Evolutionary conservation across 2,329 filamentous ascomycete genomes (phyloP), one percentile per base, ranked within the genome.

Genomic region (Talaromyces sp.): DNA sequence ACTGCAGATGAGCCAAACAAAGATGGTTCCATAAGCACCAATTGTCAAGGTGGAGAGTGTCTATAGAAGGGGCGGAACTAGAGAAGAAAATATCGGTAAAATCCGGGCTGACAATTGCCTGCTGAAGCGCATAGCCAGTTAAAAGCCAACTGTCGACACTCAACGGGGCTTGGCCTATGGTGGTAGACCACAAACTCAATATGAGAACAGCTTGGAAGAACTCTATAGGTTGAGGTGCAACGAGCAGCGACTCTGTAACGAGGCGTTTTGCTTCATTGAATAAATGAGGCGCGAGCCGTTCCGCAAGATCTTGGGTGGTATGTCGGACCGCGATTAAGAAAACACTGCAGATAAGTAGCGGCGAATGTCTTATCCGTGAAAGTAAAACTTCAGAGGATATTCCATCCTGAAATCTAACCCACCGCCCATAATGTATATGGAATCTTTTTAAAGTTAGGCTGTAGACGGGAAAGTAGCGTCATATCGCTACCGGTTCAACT

Each of bases 101-200:
- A 12, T 74, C 51, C n/a, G 69, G 66, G 58, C 73, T 77, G 1
- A 74, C 70, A 24, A 74, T 67, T 46, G 70, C 69, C 53, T 79
- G 77, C 56, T 79, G 77, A 2, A 80, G 64, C 11, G 75, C 75
- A 67, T 74, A 79, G 7, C 76, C 76, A 54, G 72, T 79, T 14
- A 78, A 65, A 21, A 79, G 71, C 77, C 77, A 79, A 56, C 75
- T 78, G 64, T 79, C 77, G 31, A 80, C 72, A 51, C 75, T 77
- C 59, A 80, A 62, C 0, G 76, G 77, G 10, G 75, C 69, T 58
- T 78, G 75, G 1, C 75, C 58, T 75, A 79, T 75, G 1, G 77
- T 79, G 0, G 77, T 80, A 4, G 77, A 79, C 77, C 77, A 79
- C 66, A 79, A 65, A 56, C 73, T 75, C 4, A 79, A 66, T n/a